These are phyloP conservation scores for Rhamnella rubrinervis DNA, from an alignment of 331 rosid genomes.

Conservation along the genomic window DNA sequence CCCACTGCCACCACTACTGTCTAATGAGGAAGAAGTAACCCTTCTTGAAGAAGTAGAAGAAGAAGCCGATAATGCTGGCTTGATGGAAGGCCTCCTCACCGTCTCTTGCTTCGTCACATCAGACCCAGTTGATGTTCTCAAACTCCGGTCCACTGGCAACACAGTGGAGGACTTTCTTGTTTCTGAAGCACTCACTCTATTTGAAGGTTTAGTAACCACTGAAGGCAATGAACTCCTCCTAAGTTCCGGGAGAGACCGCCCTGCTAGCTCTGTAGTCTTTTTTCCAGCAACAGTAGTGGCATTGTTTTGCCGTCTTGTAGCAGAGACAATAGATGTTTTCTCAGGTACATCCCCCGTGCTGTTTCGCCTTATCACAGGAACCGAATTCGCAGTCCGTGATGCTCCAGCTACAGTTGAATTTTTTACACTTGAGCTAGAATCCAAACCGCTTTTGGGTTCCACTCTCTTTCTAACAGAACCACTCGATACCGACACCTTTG, in stretches of 20 bases:
- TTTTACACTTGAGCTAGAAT: slow-evolving; percentile 30
- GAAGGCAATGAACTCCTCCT: slow-evolving; percentile 64
- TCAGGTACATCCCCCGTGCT: slow-evolving; percentile 71
- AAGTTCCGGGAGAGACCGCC: slow-evolving; percentile 75
- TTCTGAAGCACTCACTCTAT: slow-evolving; percentile 34
- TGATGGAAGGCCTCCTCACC: slow-evolving; percentile 47
- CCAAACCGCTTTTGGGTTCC: slow-evolving; percentile 43
- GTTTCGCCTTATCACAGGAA: slow-evolving; percentile 54
- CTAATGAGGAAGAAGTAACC: slow-evolving; percentile 47
- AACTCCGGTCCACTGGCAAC: slow-evolving; percentile 35
- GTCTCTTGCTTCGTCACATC: slow-evolving; percentile 38
- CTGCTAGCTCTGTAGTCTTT: slow-evolving; percentile 39
- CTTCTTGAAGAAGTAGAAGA: slow-evolving; percentile 51
- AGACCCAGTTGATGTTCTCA: slow-evolving; percentile 39
- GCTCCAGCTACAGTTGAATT: slow-evolving; percentile 50
- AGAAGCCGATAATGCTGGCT: slow-evolving; percentile 44
- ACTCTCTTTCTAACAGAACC: slow-evolving; percentile 43
- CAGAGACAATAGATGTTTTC: slow-evolving; percentile 49
- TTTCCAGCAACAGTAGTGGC: slow-evolving; percentile 29
- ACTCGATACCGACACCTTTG: slow-evolving; percentile 29
- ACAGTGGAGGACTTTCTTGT: slow-evolving; percentile 43
- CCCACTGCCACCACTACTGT: slow-evolving; percentile 53
- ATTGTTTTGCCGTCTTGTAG: slow-evolving; percentile 28
- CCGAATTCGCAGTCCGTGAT: slow-evolving; percentile 39
- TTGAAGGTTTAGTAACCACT: slow-evolving; percentile 38